Evolutionary conservation across 2,329 filamentous ascomycete genomes (phyloP).

Genomic region (Fusarium miscanthi): DNA sequence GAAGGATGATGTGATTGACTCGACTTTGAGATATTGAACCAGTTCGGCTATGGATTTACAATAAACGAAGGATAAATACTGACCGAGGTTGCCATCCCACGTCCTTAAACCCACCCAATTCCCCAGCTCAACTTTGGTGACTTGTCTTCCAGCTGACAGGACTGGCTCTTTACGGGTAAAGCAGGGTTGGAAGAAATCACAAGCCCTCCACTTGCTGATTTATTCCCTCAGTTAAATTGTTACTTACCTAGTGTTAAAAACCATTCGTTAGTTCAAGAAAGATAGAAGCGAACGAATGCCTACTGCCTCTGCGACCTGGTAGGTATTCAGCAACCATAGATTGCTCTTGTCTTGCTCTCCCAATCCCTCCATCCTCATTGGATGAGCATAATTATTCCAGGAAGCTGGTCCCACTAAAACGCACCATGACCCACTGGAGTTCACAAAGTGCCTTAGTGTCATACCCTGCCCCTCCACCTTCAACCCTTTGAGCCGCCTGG

Average conservation of each 20-base stretch:
- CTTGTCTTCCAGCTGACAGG: background rate
- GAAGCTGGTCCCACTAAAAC: conserved; percentile 11
- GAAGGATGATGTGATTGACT: background rate
- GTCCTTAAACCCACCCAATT: background rate
- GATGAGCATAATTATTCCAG: background rate
- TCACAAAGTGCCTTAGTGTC: conserved; percentile 29
- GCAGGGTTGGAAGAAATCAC: background rate
- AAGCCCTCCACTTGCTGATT: background rate
- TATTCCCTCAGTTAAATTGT: background rate
- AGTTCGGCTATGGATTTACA: background rate
- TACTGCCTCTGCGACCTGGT: background rate
- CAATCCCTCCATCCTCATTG: conserved; percentile 28
- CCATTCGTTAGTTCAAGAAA: background rate
- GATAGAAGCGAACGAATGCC: background rate
- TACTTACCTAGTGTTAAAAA: conserved; percentile 2
- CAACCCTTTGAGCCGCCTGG: conserved; percentile 34
- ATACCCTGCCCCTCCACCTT: conserved; percentile 36
- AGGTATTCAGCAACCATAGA: conserved; percentile 2
- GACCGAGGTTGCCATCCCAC: background rate
- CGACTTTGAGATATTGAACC: background rate
- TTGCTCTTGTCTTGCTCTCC: background rate
- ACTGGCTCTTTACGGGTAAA: background rate
- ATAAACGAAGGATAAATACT: background rate
- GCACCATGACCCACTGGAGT: conserved; percentile 19
- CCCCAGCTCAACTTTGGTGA: background rate